Evolutionary conservation across 2,329 filamentous ascomycete genomes (phyloP), one percentile per base, ranked within the genome.

Genomic region (Gyromitra esculenta): DNA sequence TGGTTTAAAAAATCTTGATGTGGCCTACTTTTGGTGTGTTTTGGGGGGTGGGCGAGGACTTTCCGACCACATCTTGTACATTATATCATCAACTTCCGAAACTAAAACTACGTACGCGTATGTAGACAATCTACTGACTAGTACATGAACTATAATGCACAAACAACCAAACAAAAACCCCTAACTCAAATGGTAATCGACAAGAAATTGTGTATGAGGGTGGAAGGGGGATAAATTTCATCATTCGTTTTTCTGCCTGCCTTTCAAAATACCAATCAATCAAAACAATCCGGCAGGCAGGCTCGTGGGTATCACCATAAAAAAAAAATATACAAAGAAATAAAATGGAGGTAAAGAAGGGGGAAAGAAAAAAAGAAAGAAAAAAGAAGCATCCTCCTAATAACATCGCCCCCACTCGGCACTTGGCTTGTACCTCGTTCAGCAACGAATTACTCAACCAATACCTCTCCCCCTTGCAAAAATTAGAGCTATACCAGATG

Each of bases 281-380:
- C 41, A 21, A 41, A 56, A 21, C 57, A 64, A 63, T 41, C 59
- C 56, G 35, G 68, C 48, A 56, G 48, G 68, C 68, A 71, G 45
- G 59, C 57, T 64, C 48, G 68, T 71, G 68, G 68, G 68, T 71
- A 71, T 71, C 59, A 48, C 68, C 37, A 56, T 56, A 71, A 71
- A 56, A 57, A 43, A 18, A 52, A 71, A 45, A 65, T 18, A 52
- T 18, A 54, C 48, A 35, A 64, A 11, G 21, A 54, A 64, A 52
- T 48, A 31, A 25, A 56, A 0, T 31, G 25, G 25, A 63, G 11
- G 25, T 18, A 31, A 64, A 31, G 25, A 62, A n/a, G 31, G 13
- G 48, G 62, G 54, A 56, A 13, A 43, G 13, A 56, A 68, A 68
- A 35, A 71, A 43, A 35, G 37, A 43, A 21, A 71, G 64, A 45